A percentile compares a stretch with the other conserved stretches of the same genome.
Evolutionary conservation across 139 green algal genomes (phyloP).

Genomic region (Coelastrella sp.): DNA sequence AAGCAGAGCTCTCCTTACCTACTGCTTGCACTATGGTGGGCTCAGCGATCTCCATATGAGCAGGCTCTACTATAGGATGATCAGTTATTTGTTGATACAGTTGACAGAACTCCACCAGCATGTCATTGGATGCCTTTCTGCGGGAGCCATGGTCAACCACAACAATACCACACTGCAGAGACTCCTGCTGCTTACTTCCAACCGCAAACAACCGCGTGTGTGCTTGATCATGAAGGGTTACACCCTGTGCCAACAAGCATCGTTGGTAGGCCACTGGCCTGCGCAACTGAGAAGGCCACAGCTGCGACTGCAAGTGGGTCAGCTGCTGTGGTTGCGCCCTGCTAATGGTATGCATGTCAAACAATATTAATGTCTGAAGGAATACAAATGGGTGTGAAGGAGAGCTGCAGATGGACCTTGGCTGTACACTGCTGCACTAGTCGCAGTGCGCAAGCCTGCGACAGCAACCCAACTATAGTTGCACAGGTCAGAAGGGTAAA

Average conservation of each 20-base stretch:
- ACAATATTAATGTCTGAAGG: no score
- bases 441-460: no score
- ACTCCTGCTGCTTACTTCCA: slow-evolving; percentile 23
- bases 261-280: no score
- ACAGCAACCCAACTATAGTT: no score
- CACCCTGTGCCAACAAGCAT: no score
- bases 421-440: no score
- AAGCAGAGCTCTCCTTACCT: no score
- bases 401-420: no score
- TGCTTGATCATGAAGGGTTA: no score
- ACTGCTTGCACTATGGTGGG: slow-evolving; percentile 86
- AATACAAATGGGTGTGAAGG: no score
- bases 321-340: background rate
- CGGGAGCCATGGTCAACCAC: slow-evolving; percentile 94
- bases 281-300: background rate
- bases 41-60: slow-evolving; percentile 93
- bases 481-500: no score
- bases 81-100: slow-evolving; percentile 75
- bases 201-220: background rate
- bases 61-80: slow-evolving; percentile 75
- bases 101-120: slow-evolving; percentile 82
- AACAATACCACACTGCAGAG: slow-evolving; percentile 72
- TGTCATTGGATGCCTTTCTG: slow-evolving; percentile 81
- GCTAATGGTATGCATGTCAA: no score
- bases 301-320: background rate